Evolutionary conservation across 2,329 filamentous ascomycete genomes (phyloP), one percentile per base, ranked within the genome.

Genomic region (Phoma sp.): DNA sequence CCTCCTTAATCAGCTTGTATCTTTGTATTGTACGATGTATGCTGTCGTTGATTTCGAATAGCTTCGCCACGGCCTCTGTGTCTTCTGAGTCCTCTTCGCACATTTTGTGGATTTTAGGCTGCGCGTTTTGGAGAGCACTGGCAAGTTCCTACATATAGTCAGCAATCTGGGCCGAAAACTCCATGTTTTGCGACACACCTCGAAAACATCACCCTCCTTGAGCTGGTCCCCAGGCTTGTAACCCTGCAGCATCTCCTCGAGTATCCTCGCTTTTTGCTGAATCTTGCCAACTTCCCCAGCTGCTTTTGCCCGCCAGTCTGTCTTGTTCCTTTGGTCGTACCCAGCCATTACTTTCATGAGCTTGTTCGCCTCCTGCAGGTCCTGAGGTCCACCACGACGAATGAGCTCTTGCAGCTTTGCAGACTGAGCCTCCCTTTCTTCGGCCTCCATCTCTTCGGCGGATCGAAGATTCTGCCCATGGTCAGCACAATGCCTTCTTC

Each of bases 291-390:
- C 92, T 61, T 99, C 95, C 73, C 97, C 93, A 9, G 95, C 95
- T 1, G 95, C 95, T 78, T 99, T 99, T 61, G 95, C 95, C 62
- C 95, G 88, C 77, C 97, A 99, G 78, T 99, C 94, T 1, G 95
- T 97, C 80, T 98, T 98, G 74, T 92, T 90, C 65, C 93, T 84
- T 55, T 91, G 97, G 75, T 99, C 95, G 76, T 91, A 99, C 60
- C 95, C 95, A 48, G 95, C 95, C 95, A 99, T 98, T 64, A 99
- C 85, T 78, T 99, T 99, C 95, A 99, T 99, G 48, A 99, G 82
- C 66, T 92, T 88, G 73, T 98, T 99, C 49, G 95, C 95, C 80
- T 99, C 95, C 74, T 97, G 94, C 55, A 99, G 80, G 74, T 99
- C 95, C 61, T 96, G 90, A 24, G 95, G 95, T 4, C 91, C 88